phyloP scores from a whole-genome alignment of 306 rosid species.

The Malus sylvestris region DNA sequence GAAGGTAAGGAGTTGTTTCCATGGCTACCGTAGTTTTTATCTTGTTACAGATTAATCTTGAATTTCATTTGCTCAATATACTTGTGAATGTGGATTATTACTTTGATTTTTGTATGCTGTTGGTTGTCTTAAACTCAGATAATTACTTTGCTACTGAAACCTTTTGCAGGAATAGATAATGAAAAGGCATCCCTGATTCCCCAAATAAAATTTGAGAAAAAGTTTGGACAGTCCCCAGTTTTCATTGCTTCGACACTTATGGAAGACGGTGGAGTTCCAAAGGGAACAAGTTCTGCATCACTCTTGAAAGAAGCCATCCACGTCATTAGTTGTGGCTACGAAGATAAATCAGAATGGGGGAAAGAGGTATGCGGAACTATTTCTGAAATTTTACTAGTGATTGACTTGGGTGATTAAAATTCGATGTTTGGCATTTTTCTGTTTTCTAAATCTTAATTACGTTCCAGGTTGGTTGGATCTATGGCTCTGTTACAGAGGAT shows the following conservation, averaged over 20 bases:
- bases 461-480: slow-evolving; percentile 91
- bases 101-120: not conserved
- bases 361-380: slow-evolving; percentile 48
- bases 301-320: slow-evolving; percentile 93
- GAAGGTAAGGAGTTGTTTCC: slow-evolving; percentile 49
- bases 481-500: slow-evolving; percentile 93
- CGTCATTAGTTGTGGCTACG: slow-evolving; percentile 91
- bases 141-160: slow-evolving; percentile 14
- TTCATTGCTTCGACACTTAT: slow-evolving; percentile 66
- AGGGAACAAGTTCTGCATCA: slow-evolving; percentile 59
- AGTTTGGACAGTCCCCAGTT: slow-evolving; percentile 70
- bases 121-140: not conserved
- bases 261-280: slow-evolving; percentile 77
- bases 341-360: slow-evolving; percentile 95
- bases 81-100: not conserved
- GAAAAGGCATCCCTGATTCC: slow-evolving; percentile 63
- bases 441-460: slow-evolving; percentile 4
- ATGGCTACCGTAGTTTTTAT: not conserved
- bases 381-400: not conserved
- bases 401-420: not conserved
- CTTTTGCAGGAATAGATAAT: slow-evolving; percentile 55
- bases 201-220: slow-evolving; percentile 75
- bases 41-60: not conserved
- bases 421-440: not conserved
- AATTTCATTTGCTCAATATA: not conserved